Percentiles rank a stretch among this genome's conserved stretches.
phyloP scores from a whole-genome alignment of 129 eudicot species.

The Flaveria sonorensis region DNA sequence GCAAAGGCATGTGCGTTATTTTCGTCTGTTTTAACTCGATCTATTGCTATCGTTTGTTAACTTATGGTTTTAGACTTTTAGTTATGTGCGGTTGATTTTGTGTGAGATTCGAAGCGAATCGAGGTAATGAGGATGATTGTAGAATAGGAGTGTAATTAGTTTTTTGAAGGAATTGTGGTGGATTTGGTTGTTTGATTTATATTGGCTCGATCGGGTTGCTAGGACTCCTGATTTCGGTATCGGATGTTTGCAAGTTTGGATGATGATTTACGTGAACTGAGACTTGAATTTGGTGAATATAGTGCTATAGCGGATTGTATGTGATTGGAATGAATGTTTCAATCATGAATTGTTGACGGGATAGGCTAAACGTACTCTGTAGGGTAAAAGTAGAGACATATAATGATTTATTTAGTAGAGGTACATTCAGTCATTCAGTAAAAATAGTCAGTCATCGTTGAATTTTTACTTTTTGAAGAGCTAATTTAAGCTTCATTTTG shows the following conservation, averaged over 20 bases:
- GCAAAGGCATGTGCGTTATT: conserved; percentile 52
- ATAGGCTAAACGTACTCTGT: too few relatives aligned
- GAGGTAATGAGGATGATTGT: conserved; percentile 9
- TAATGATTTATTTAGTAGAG: too few relatives aligned
- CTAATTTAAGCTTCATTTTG: background rate
- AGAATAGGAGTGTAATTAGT: background rate
- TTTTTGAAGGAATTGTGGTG: background rate
- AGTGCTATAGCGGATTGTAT: background rate
- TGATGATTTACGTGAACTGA: background rate
- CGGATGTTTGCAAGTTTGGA: conserved; percentile 23
- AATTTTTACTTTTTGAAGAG: conserved; percentile 13
- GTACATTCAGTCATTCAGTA: too few relatives aligned
- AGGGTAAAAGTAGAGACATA: too few relatives aligned
- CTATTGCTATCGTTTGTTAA: conserved; percentile 9
- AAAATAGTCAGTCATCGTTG: background rate
- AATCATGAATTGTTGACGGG: background rate
- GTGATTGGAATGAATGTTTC: conserved; percentile 9
- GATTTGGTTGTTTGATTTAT: background rate
- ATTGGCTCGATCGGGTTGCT: conserved; percentile 2
- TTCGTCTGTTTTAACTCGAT: conserved; percentile 18
- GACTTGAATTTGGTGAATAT: conserved; percentile 8
- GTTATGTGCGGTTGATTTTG: background rate
- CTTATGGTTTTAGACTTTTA: background rate
- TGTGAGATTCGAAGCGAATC: background rate
- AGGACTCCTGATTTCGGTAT: conserved; percentile 15